These are phyloP conservation scores for Spinacia oleracea DNA, from an alignment of 179 eudicot genomes.

Conservation along the genomic window DNA sequence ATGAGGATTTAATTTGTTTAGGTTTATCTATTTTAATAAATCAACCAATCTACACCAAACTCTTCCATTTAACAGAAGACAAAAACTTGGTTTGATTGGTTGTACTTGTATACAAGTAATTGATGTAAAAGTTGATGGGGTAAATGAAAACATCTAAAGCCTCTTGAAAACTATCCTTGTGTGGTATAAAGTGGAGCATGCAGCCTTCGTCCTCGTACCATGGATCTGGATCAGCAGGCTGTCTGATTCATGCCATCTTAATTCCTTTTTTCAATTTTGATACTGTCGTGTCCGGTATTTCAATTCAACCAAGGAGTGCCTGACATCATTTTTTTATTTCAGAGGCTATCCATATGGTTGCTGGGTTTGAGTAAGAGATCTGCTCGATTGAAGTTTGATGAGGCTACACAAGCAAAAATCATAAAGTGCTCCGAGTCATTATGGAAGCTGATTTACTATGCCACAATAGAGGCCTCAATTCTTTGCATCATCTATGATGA, in stretches of 20 bases:
- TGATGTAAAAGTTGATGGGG: background rate
- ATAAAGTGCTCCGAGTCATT: conserved; percentile 83
- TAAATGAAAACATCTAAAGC: background rate
- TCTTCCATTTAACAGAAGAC: background rate
- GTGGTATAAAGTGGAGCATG: background rate
- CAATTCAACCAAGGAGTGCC: too few relatives aligned
- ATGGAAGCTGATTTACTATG: conserved; percentile 94
- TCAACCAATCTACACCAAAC: background rate
- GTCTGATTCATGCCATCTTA: background rate
- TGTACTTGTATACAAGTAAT: background rate
- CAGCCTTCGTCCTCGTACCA: background rate
- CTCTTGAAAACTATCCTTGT: background rate
- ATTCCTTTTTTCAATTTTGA: background rate
- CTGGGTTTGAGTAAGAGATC: conserved; percentile 39
- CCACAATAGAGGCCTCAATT: conserved; percentile 59
- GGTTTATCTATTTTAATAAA: background rate
- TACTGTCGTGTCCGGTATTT: background rate
- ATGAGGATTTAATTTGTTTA: background rate
- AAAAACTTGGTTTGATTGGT: background rate
- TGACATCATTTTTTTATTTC: conserved; percentile 30
- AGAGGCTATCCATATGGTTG: conserved; percentile 74
- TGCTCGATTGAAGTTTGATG: conserved; percentile 45
- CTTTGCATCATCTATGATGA: conserved; percentile 54
- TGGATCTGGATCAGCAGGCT: background rate
- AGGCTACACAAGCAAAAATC: conserved; percentile 56